These are phyloP conservation scores for Stereocaulon alpinum DNA, from an alignment of 495 filamentous ascomycete genomes.

Conservation along the genomic window DNA sequence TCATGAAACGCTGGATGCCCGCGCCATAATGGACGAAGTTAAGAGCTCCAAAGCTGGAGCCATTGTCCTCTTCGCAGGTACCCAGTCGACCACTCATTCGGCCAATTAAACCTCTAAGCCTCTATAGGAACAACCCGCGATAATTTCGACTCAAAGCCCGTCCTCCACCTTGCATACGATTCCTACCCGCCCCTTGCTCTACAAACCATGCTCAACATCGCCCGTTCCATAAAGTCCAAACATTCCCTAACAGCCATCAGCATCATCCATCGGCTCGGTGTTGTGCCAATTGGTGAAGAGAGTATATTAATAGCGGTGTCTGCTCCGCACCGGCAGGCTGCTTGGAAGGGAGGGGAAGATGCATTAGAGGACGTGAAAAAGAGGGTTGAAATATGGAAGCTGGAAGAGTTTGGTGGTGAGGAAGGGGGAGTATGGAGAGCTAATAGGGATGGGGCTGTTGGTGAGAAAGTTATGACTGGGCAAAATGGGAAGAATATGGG, in stretches of 20 bases:
- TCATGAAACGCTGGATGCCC: conserved; percentile 48
- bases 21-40: conserved; percentile 51
- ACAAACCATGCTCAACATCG: conserved; percentile 63
- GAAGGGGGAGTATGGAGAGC: conserved; percentile 79
- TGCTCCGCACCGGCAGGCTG: conserved; percentile 73
- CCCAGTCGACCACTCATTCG: not conserved
- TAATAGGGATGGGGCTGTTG: conserved; percentile 66
- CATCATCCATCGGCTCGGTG: conserved; percentile 79
- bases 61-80: conserved; percentile 77
- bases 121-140: conserved; percentile 72
- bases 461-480: conserved; percentile 14
- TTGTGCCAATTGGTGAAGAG: conserved; percentile 79
- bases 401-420: conserved; percentile 75
- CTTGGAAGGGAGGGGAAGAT: conserved; percentile 84
- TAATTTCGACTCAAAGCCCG: conserved; percentile 63
- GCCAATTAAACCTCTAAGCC: conserved; percentile 12
- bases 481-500: too few species aligned
- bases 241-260: conserved; percentile 59
- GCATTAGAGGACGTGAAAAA: conserved; percentile 80
- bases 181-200: conserved; percentile 72
- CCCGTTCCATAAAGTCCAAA: conserved; percentile 41
- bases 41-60: conserved; percentile 76
- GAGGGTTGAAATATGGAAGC: conserved; percentile 89
- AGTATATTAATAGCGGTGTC: conserved; percentile 87
- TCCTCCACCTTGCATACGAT: conserved; percentile 69